phyloP scores from a whole-genome alignment of 1,284 basidiomycete species.

The Ustilago loliicola region DNA sequence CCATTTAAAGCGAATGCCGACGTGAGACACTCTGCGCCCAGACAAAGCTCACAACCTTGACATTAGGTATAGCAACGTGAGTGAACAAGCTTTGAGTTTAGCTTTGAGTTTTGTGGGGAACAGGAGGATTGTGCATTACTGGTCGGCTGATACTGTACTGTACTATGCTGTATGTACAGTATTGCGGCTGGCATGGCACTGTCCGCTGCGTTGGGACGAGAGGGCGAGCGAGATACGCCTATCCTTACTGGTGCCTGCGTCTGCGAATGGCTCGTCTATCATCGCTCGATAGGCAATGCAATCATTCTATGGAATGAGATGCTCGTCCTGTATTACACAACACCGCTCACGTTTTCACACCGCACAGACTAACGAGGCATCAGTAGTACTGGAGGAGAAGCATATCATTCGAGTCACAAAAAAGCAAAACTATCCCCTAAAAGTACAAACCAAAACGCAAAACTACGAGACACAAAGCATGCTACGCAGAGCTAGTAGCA shows the following conservation, averaged over 20 bases:
- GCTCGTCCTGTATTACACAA: neutral
- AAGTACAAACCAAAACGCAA: slow-evolving; percentile 15
- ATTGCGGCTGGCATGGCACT: too few relatives aligned
- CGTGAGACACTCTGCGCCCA: neutral
- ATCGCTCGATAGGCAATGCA: neutral
- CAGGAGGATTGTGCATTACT: too few relatives aligned
- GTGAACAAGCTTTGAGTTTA: too few relatives aligned
- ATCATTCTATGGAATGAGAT: neutral
- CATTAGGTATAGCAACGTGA: too few relatives aligned
- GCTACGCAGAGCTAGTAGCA: slow-evolving; percentile 16
- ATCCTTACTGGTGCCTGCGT: neutral
- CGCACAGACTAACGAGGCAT: too few relatives aligned
- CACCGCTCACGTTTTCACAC: too few relatives aligned
- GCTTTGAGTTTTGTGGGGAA: too few relatives aligned
- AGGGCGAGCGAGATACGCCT: too few relatives aligned
- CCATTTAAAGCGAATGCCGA: neutral
- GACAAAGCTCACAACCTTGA: neutral
- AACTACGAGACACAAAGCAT: neutral
- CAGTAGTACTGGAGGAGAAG: neutral
- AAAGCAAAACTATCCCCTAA: slow-evolving; percentile 5
- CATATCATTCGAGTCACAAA: slow-evolving; percentile 3
- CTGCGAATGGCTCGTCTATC: neutral
- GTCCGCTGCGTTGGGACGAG: too few relatives aligned
- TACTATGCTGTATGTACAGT: too few relatives aligned
- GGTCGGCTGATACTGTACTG: neutral